Conservation (phyloP, 257 asterid genomes). For the Lavandula angustifolia region DNA sequence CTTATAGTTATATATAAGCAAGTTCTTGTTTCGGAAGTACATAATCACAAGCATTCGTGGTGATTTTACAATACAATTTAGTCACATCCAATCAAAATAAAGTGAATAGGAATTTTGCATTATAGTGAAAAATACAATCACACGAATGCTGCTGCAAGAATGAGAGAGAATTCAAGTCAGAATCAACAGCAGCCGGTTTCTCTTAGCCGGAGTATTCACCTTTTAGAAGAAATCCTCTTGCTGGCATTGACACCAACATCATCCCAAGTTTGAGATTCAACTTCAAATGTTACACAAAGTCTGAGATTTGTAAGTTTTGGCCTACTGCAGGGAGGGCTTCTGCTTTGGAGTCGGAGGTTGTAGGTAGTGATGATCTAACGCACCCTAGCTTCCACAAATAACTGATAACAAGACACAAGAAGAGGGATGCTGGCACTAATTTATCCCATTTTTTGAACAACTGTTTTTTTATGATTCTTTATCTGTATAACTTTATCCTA, state of each 20-base stretch:
- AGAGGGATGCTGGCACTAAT: slow-evolving; percentile 3
- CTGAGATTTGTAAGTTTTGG: slow-evolving; percentile 43
- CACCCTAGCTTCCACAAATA: slow-evolving; percentile 85
- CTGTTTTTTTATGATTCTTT: not conserved
- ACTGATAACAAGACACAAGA: too few species aligned
- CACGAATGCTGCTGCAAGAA: slow-evolving; percentile 67
- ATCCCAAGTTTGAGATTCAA: slow-evolving; percentile 23
- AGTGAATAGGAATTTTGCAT: too few species aligned
- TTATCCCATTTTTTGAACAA: slow-evolving; percentile 17
- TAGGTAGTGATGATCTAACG: slow-evolving; percentile 61
- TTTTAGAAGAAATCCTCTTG: slow-evolving; percentile 71
- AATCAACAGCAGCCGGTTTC: slow-evolving; percentile 57
- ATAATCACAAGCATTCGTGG: too few species aligned
- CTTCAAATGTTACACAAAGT: too few species aligned
- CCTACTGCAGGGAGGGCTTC: slow-evolving; percentile 61
- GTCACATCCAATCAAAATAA: too few species aligned
- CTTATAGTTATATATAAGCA: too few species aligned
- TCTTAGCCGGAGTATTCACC: slow-evolving; percentile 94
- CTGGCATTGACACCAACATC: slow-evolving; percentile 70
- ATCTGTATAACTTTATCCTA: too few species aligned
- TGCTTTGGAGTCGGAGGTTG: slow-evolving; percentile 71
- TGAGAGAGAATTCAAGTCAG: not conserved
- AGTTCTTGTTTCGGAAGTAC: too few species aligned
- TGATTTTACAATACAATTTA: too few species aligned
- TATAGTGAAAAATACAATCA: too few species aligned